Conservation (phyloP, 2,329 filamentous ascomycete species). For the Aspergillus piperis region DNA sequence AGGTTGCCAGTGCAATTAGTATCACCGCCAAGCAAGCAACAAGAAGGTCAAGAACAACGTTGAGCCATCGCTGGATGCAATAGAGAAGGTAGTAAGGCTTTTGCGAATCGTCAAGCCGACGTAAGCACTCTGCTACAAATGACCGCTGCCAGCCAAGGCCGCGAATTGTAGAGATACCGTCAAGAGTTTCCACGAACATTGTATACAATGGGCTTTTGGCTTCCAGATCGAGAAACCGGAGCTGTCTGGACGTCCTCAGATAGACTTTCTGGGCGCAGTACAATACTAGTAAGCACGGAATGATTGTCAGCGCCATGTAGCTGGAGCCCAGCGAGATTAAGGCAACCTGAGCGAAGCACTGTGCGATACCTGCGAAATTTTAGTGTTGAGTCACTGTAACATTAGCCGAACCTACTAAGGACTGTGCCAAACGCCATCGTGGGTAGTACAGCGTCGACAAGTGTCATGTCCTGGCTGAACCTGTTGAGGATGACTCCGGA, state of each 20-base stretch:
- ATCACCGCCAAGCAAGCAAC: not conserved
- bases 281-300: not conserved
- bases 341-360: constrained; percentile 1
- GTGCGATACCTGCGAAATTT: not conserved
- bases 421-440: constrained; percentile 2
- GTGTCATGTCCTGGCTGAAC: constrained; percentile 9
- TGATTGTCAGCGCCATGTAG: constrained; percentile 1
- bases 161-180: not conserved
- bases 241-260: not conserved
- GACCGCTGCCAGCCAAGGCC: not conserved
- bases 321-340: constrained; percentile 1
- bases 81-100: not conserved
- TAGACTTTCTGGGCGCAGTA: constrained; percentile 4
- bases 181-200: not conserved
- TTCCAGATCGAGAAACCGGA: constrained; percentile 1
- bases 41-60: not conserved
- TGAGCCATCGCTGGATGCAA: constrained; percentile 8
- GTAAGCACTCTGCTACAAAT: not conserved
- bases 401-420: not conserved
- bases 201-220: constrained; percentile 1
- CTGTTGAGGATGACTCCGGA: not conserved
- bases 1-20: not conserved
- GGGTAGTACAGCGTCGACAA: not conserved
- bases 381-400: not conserved
- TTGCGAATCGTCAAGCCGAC: not conserved